Evolutionary conservation across 306 rosid genomes (phyloP).

Genomic region (Quillaja saponaria): DNA sequence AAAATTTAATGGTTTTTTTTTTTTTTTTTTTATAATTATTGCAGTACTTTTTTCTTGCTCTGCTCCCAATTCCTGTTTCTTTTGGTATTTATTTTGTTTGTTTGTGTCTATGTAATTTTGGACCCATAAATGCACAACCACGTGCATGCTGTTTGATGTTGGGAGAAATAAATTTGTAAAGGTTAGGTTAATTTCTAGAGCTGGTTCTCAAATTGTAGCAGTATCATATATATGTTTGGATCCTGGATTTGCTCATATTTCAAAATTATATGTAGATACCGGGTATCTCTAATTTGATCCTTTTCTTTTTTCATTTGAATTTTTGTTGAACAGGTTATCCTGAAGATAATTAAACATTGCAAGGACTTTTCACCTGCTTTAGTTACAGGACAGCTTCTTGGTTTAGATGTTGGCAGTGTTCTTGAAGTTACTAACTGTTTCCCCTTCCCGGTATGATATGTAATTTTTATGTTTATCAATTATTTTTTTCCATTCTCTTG

Average conservation of each 20-base stretch:
- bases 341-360: conserved; percentile 97
- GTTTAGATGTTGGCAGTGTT: conserved; percentile 94
- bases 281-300: not conserved
- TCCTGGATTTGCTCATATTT: too few species aligned
- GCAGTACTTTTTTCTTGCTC: too few species aligned
- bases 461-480: not conserved
- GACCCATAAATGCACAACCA: too few species aligned
- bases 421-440: conserved; percentile 98
- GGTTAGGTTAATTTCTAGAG: not conserved
- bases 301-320: not conserved
- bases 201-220: not conserved
- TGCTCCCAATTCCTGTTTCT: too few species aligned
- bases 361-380: conserved; percentile 91
- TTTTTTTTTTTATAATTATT: not conserved
- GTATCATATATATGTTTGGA: not conserved
- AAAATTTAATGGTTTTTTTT: not conserved
- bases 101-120: too few species aligned
- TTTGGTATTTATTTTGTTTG: too few species aligned
- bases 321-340: conserved; percentile 55
- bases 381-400: conserved; percentile 97
- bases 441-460: conserved; percentile 79
- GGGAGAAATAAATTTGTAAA: not conserved
- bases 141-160: not conserved
- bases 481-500: not conserved
- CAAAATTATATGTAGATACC: not conserved